Base-by-base conservation (phyloP, 1,284 basidiomycete genomes). In the Nidula niveotomentosa region DNA sequence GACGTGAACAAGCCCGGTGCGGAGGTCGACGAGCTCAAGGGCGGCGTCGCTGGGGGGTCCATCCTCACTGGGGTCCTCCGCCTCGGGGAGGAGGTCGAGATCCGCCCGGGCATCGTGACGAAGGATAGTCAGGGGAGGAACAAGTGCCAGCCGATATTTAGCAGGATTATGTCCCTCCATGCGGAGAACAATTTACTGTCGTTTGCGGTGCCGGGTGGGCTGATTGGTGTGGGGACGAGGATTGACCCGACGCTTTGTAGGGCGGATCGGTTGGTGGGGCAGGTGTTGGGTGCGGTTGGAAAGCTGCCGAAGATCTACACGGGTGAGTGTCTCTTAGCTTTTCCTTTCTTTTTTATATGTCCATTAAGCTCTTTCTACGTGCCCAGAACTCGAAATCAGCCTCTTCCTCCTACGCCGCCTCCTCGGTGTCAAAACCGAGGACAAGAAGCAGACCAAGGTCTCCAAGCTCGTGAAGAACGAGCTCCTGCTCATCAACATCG, bases 1-100 rank as follows among this genome's bases (percentile, higher is more conserved):
- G 97, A 99, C 73, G 96, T 99, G 72, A 99, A 99, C 85, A 98
- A 98, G 77, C 96, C 96, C 9, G 96, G 96, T 70, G 88, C 96
- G 5, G 94, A 96, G 70, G 94, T 99, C 8, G 91, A 97, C 64
- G 96, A 99, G 58, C 83, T 99, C 57, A 96, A 97, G 75, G 96
- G 96, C 60, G 97, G 97, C 70, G 97, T 99, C 35, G 97, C 96
- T 13, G 96, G 96, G 75, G 96, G 96, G 39, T 96, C 92, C 39
- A 96, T 99, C 67, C 81, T 99, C 59, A 92, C 88, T 10, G 97
- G 96, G 67, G 92, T 98, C 36, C 86, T 99, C 60, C 86, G 82
- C 58, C 79, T 98, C 53, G 95, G 96, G 0, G 88, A 93, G 77
- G 93, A 98, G 73, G 94, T 99, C 59, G 97, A 99, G 77, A 96